phyloP scores from a whole-genome alignment of 805 yeast genomes.

The Starmerella etchellsii region DNA sequence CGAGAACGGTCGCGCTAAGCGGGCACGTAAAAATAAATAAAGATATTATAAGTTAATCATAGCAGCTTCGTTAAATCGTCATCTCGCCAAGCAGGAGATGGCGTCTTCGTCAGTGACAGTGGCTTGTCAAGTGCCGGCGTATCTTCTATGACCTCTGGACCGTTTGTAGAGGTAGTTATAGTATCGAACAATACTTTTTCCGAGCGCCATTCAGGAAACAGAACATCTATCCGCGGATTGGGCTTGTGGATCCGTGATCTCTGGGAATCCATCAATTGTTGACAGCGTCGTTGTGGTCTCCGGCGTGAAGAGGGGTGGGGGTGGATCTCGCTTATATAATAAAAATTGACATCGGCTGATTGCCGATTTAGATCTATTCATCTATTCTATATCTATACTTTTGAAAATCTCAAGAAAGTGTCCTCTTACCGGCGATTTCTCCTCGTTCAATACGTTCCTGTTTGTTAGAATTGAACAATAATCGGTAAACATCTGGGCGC shows the following conservation, averaged over 20 bases:
- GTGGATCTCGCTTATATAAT: no score
- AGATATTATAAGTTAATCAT: background rate
- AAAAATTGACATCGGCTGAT: no score
- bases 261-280: slow-evolving; percentile 24
- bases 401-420: no score
- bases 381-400: no score
- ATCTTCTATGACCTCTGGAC: slow-evolving; percentile 21
- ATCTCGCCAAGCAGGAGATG: slow-evolving; percentile 20
- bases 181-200: slow-evolving; percentile 24
- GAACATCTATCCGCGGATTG: slow-evolving; percentile 21
- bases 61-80: slow-evolving; percentile 5
- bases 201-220: slow-evolving; percentile 25
- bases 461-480: no score
- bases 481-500: no score
- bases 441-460: no score
- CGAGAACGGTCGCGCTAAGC: slow-evolving; percentile 2
- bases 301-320: background rate
- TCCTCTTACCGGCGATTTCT: no score
- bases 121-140: slow-evolving; percentile 18
- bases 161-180: slow-evolving; percentile 7
- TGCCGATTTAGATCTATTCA: no score
- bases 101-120: background rate
- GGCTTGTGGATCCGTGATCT: slow-evolving; percentile 24
- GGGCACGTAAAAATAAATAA: background rate
- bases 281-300: background rate